Evolutionary conservation across 257 asterid species (phyloP).

Genomic region (Scutellaria minor): DNA sequence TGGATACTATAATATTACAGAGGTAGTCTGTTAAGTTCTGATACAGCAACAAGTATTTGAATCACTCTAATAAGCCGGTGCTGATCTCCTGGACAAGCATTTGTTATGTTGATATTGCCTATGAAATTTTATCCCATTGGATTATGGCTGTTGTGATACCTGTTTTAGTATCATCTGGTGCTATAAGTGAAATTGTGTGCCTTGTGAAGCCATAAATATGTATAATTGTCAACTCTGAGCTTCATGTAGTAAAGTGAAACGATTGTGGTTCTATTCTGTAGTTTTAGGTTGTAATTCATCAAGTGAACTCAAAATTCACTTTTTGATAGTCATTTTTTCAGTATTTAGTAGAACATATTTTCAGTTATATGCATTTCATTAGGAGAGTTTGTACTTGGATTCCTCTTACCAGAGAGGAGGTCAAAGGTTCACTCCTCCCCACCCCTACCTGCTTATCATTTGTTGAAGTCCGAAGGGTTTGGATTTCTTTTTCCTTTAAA

Average conservation of each 20-base stretch:
- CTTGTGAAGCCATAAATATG: not conserved
- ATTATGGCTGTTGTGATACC: not conserved
- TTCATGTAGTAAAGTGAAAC: not conserved
- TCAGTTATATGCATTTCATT: not conserved
- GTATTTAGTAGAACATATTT: not conserved
- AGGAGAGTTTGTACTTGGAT: not conserved
- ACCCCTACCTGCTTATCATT: no score
- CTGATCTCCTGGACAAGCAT: not conserved
- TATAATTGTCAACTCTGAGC: slow-evolving; percentile 10
- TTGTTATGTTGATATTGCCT: not conserved
- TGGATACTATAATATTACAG: not conserved
- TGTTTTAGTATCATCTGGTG: no score
- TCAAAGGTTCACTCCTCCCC: no score
- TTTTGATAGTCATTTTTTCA: not conserved
- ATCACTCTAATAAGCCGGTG: not conserved
- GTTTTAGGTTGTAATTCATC: not conserved
- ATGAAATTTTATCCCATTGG: not conserved
- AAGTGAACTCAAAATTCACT: not conserved
- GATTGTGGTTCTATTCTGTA: not conserved
- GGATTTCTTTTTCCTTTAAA: not conserved
- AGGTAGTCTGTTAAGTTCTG: not conserved
- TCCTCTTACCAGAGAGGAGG: not conserved
- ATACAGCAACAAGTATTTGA: not conserved
- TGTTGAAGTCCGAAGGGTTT: not conserved
- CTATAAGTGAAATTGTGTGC: no score